Percentiles rank a stretch among this genome's conserved stretches.
Conservation (phyloP, 2,329 filamentous ascomycete genomes). For the Myriangium duriaei region DNA sequence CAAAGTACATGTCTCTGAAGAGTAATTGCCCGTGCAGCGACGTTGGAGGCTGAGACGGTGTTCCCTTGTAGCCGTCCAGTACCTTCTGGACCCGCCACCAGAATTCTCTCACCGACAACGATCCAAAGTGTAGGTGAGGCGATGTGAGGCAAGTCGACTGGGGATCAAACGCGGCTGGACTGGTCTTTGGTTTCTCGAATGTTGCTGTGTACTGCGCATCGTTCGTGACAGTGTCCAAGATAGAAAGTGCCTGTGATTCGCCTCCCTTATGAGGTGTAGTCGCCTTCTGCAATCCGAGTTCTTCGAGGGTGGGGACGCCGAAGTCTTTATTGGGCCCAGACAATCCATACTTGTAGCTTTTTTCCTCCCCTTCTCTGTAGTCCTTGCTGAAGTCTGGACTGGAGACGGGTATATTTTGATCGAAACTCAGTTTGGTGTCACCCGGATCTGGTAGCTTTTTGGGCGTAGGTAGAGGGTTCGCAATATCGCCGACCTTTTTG, state of each 20-base stretch:
- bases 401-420: constrained; percentile 40
- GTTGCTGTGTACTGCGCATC: constrained; percentile 57
- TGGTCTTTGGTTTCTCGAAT: constrained; percentile 65
- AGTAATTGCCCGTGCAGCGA: constrained; percentile 60
- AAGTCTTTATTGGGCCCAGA: constrained; percentile 59
- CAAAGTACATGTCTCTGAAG: constrained; percentile 78
- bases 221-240: constrained; percentile 46
- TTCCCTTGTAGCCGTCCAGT: constrained; percentile 44
- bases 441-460: constrained; percentile 51
- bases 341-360: constrained; percentile 43
- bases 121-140: constrained; percentile 63
- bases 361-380: constrained; percentile 42
- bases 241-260: constrained; percentile 50
- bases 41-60: constrained; percentile 49
- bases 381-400: constrained; percentile 49
- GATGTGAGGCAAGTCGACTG: constrained; percentile 63
- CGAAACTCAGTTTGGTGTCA: constrained; percentile 44
- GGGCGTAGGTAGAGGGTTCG: constrained; percentile 49
- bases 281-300: constrained; percentile 53
- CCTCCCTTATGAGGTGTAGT: constrained; percentile 58
- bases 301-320: constrained; percentile 55
- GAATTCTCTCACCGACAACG: constrained; percentile 56
- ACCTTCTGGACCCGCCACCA: constrained; percentile 59
- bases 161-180: constrained; percentile 59
- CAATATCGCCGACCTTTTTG: constrained; percentile 49